Percentiles rank a stretch among this genome's conserved stretches.
Evolutionary conservation across 1,284 basidiomycete species (phyloP).

Genomic region (Retiboletus flavoniger): DNA sequence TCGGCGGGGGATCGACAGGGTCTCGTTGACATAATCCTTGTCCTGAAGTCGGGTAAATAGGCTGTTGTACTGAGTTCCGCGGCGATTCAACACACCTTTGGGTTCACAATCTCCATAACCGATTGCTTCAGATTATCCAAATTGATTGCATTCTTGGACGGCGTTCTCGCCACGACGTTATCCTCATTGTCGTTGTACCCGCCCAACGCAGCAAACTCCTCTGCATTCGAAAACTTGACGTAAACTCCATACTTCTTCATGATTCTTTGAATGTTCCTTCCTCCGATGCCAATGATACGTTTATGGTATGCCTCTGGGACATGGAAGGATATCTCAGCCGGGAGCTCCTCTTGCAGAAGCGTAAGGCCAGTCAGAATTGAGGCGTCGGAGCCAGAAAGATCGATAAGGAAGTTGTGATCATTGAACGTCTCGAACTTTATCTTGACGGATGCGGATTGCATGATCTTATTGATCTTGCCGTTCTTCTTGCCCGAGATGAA

Average conservation of each 20-base stretch:
- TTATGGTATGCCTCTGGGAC: slow-evolving; percentile 99
- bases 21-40: slow-evolving; percentile 95
- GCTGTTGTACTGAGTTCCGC: not conserved
- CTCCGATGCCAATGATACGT: slow-evolving; percentile 98
- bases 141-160: slow-evolving; percentile 96
- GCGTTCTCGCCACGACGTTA: slow-evolving; percentile 96
- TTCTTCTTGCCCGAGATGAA: slow-evolving; percentile 99
- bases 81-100: slow-evolving; percentile 62
- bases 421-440: slow-evolving; percentile 99
- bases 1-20: slow-evolving; percentile 87
- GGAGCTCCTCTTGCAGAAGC: slow-evolving; percentile 93
- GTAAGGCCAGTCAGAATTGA: slow-evolving; percentile 87
- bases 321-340: slow-evolving; percentile 99
- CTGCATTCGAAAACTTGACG: slow-evolving; percentile 98
- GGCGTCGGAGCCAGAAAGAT: slow-evolving; percentile 80
- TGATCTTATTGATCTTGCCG: slow-evolving; percentile 98
- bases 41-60: slow-evolving; percentile 52
- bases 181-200: slow-evolving; percentile 98
- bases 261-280: slow-evolving; percentile 97
- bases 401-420: slow-evolving; percentile 98
- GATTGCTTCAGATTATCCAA: slow-evolving; percentile 94
- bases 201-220: slow-evolving; percentile 93
- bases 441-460: slow-evolving; percentile 94
- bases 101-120: slow-evolving; percentile 96
- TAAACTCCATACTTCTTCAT: slow-evolving; percentile 99